phyloP scores from a whole-genome alignment of 768 basidiomycete genomes.

The Paxillus involutus region DNA sequence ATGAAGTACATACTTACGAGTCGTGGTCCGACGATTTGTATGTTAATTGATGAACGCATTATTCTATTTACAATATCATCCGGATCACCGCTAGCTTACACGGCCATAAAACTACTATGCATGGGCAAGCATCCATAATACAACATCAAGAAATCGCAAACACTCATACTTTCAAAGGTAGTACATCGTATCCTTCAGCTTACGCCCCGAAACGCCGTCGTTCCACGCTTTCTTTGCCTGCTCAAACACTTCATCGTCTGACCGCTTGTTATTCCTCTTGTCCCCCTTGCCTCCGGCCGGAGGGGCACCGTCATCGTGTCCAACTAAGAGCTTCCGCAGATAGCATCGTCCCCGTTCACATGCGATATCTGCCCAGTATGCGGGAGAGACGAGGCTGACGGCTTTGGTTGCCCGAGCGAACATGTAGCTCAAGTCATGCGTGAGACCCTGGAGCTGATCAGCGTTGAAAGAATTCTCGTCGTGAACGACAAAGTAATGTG shows the following conservation, averaged over 20 bases:
- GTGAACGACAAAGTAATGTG: slow-evolving; percentile 48
- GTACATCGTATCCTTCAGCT: slow-evolving; percentile 64
- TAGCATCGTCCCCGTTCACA: slow-evolving; percentile 49
- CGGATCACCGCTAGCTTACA: neutral
- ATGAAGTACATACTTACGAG: slow-evolving; percentile 1
- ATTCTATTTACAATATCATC: too few relatives aligned
- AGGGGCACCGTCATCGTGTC: slow-evolving; percentile 12
- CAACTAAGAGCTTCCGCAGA: slow-evolving; percentile 40
- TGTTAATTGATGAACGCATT: neutral
- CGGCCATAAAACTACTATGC: neutral
- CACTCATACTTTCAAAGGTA: slow-evolving; percentile 45
- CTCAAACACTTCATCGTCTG: slow-evolving; percentile 45
- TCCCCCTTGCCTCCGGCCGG: slow-evolving; percentile 25
- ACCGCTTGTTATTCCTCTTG: neutral
- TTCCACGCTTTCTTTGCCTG: slow-evolving; percentile 56
- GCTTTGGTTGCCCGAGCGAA: slow-evolving; percentile 49
- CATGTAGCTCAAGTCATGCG: slow-evolving; percentile 46
- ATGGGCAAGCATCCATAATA: neutral
- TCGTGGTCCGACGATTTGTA: slow-evolving; percentile 9
- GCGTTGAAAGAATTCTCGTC: slow-evolving; percentile 46
- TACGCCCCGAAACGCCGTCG: slow-evolving; percentile 44
- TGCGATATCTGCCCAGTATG: slow-evolving; percentile 38
- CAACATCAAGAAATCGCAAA: neutral
- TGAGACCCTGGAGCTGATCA: slow-evolving; percentile 44
- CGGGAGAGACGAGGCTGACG: slow-evolving; percentile 18